phyloP scores from a whole-genome alignment of 2,329 filamentous ascomycete genomes.

The Didymella segeticola region DNA sequence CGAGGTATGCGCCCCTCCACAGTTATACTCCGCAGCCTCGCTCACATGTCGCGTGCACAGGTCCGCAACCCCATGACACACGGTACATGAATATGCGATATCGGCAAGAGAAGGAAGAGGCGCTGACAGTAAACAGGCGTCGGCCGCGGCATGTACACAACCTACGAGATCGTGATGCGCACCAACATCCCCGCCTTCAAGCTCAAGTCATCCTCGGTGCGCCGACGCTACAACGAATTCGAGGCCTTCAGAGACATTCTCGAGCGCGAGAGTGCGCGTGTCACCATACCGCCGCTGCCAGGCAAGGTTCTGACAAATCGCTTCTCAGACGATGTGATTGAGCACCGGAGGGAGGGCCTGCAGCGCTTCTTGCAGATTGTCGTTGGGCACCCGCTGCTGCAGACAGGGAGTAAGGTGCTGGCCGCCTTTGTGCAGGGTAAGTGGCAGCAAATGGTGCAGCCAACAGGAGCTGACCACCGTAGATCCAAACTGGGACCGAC shows the following conservation, averaged over 20 bases:
- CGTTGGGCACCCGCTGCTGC: conserved; percentile 91
- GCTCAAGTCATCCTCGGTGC: conserved; percentile 81
- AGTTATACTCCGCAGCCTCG: conserved; percentile 21
- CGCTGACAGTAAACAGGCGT: conserved; percentile 75
- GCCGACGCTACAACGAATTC: conserved; percentile 95
- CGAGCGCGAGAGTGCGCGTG: conserved; percentile 90
- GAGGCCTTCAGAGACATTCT: conserved; percentile 99
- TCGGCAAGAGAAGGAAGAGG: neutral
- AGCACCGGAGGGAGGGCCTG: conserved; percentile 86
- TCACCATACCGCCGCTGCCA: conserved; percentile 93
- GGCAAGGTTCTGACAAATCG: conserved; percentile 98
- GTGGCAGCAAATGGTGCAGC: conserved; percentile 11
- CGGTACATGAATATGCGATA: conserved; percentile 19
- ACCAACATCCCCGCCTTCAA: conserved; percentile 99
- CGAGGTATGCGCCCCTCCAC: conserved; percentile 65
- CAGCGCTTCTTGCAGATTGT: conserved; percentile 98
- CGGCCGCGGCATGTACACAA: conserved; percentile 95
- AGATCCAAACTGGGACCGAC: conserved; percentile 86
- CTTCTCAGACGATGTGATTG: conserved; percentile 98
- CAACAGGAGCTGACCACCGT: conserved; percentile 22
- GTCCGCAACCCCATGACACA: conserved; percentile 75
- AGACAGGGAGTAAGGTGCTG: conserved; percentile 96
- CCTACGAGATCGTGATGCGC: conserved; percentile 96
- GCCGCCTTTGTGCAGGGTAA: conserved; percentile 95
- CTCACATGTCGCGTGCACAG: conserved; percentile 57